Base-by-base conservation (phyloP, 2,329 filamentous ascomycete genomes). In the Alternaria sp. region DNA sequence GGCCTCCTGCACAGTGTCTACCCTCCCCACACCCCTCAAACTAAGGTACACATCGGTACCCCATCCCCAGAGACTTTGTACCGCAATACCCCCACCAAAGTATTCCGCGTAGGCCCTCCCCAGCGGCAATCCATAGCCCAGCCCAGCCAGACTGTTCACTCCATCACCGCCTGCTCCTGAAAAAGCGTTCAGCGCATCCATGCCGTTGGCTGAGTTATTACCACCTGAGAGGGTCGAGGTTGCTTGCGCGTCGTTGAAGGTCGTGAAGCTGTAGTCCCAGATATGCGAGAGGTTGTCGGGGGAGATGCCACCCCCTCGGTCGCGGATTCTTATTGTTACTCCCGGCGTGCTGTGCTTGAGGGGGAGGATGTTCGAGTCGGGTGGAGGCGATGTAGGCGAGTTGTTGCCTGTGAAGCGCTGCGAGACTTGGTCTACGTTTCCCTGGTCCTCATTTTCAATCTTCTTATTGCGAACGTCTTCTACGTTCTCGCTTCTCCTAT, bases 191-290 rank as follows among this genome's bases (percentile, higher is more conserved):
- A 97, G 81, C 0, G 91, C 92, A 72, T 92, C 89, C 74, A 88
- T 84, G 22, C 73, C 75, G 32, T 65, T 73, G 12, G 64, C 62
- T 2, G 70, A 70, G 28, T 64, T 59, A 11, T 32, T 62, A 45
- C 81, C 78, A 36, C 80, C 76, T 12, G 81, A 78, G 73, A 69
- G 84, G 74, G 66, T 86, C 80, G 55, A 68, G 7, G 78, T 77
- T 11, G 81, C 81, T 62, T 84, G 78, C 41, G 90, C 85, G 22
- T 92, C 92, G 58, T 88, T 90, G 79, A 98, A 98, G 0, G 95
- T 99, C 20, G 94, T 97, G 78, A 97, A 99, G 64, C 92, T 95
- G 78, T 98, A 99, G 7, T 93, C 94, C 94, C 95, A 99, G 60
- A 99, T 94, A 68, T 94, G 90, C 5, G 90, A 89, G 34, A 95